Evolutionary conservation across 2,329 filamentous ascomycete genomes (phyloP).

Genomic region (Rachicladosporium sp.): DNA sequence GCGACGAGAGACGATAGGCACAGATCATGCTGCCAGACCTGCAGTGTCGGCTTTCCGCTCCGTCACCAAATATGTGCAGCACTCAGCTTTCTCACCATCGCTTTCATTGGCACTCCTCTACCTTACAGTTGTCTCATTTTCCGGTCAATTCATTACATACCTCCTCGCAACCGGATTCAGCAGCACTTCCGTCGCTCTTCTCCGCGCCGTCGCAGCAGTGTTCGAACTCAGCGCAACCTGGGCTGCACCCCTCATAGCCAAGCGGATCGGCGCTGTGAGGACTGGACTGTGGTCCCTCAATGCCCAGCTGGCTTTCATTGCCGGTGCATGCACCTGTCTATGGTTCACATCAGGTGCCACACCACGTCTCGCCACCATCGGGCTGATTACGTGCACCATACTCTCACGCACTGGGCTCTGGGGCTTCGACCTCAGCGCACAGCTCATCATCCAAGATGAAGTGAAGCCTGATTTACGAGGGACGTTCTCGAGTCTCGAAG

Average conservation of each 20-base stretch:
- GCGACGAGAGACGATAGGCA: too few species aligned
- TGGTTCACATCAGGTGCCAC: constrained; percentile 13
- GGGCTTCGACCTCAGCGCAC: constrained; percentile 37
- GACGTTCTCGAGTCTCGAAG: constrained; percentile 53
- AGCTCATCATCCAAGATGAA: constrained; percentile 35
- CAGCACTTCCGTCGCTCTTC: constrained; percentile 39
- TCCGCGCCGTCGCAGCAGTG: constrained; percentile 40
- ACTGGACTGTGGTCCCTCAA: constrained; percentile 58
- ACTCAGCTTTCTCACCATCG: constrained; percentile 48
- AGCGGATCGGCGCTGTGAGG: constrained; percentile 39
- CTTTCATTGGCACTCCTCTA: constrained; percentile 49
- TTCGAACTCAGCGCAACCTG: constrained; percentile 52
- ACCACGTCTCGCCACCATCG: constrained; percentile 9
- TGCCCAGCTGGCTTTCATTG: constrained; percentile 50
- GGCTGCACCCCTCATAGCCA: constrained; percentile 45
- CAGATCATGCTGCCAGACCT: too few species aligned
- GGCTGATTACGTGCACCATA: constrained; percentile 28
- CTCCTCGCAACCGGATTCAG: constrained; percentile 43
- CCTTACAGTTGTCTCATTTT: constrained; percentile 47
- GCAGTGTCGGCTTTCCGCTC: too few species aligned
- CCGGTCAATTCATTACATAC: constrained; percentile 53
- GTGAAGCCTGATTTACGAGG: constrained; percentile 40
- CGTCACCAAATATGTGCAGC: constrained; percentile 33
- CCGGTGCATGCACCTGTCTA: constrained; percentile 27
- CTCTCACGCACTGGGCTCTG: constrained; percentile 33